These are phyloP conservation scores for Solanum etuberosum DNA, from an alignment of 257 asterid genomes.

Conservation along the genomic window DNA sequence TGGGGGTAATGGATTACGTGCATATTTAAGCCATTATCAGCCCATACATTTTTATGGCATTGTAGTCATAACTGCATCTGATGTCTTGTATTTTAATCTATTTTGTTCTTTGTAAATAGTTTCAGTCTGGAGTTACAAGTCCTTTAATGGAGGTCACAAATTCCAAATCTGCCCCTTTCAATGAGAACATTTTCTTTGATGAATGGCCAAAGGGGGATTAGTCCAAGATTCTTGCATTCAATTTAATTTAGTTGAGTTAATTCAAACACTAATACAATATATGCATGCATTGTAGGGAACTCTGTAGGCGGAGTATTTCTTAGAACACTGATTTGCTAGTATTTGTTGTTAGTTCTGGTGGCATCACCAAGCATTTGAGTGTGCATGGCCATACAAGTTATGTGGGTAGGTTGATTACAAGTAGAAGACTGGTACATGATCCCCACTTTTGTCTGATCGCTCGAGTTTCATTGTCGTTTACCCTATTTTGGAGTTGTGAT, in stretches of 20 bases:
- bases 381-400: not conserved
- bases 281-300: not conserved
- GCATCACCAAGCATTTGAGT: not conserved
- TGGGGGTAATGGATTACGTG: slow-evolving; percentile 32
- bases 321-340: not conserved
- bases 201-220: not conserved
- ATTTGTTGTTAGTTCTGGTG: not conserved
- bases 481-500: not conserved
- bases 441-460: not conserved
- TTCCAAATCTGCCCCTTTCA: not conserved
- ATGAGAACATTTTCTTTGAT: not conserved
- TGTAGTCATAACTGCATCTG: not conserved
- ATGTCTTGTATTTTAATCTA: not conserved
- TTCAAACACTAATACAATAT: not conserved
- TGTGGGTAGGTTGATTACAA: not conserved
- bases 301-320: not conserved
- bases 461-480: not conserved
- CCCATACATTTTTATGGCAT: not conserved
- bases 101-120: not conserved
- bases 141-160: not conserved
- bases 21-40: not conserved
- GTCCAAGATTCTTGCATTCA: not conserved
- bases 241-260: not conserved
- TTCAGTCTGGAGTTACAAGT: not conserved
- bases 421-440: not conserved